These are phyloP conservation scores for Lasiosphaeria miniovina DNA, from an alignment of 495 filamentous ascomycete species.

Conservation along the genomic window DNA sequence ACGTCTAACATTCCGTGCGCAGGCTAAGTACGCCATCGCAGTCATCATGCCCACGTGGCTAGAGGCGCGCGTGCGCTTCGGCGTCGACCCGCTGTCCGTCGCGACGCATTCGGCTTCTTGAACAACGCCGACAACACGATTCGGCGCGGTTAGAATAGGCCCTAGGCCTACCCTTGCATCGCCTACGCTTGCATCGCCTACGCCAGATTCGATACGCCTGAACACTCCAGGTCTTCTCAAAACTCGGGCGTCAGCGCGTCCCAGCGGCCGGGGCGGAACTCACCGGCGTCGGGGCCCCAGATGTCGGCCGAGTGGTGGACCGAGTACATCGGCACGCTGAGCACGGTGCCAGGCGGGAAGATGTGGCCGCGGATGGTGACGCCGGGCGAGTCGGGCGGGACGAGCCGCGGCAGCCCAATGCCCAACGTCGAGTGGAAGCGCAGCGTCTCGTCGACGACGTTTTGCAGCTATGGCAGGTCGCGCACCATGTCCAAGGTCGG, in stretches of 20 bases:
- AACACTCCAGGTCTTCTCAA: too few species aligned
- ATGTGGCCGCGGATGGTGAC: conserved; percentile 51
- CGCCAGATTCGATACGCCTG: too few species aligned
- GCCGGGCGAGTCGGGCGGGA: conserved; percentile 58
- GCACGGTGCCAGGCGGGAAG: conserved; percentile 72
- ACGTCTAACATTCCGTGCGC: too few species aligned
- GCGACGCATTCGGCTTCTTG: too few species aligned
- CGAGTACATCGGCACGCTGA: conserved; percentile 82
- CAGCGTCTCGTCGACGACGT: conserved; percentile 84
- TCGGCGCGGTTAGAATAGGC: too few species aligned
- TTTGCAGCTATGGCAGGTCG: conserved; percentile 73
- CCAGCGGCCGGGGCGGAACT: conserved; percentile 81
- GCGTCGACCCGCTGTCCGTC: too few species aligned
- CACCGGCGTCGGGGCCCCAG: conserved; percentile 79
- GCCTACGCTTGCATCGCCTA: too few species aligned
- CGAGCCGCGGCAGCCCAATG: conserved; percentile 80
- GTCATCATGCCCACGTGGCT: too few species aligned
- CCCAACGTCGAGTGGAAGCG: conserved; percentile 87
- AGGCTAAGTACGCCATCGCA: too few species aligned
- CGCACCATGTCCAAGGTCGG: conserved; percentile 69
- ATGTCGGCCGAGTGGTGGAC: conserved; percentile 80
- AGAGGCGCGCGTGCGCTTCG: too few species aligned
- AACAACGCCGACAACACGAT: too few species aligned
- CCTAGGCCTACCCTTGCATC: too few species aligned
- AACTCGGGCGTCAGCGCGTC: conserved; percentile 53